Conservation (phyloP, 2,329 filamentous ascomycete genomes). For the Neurospora crassa region DNA sequence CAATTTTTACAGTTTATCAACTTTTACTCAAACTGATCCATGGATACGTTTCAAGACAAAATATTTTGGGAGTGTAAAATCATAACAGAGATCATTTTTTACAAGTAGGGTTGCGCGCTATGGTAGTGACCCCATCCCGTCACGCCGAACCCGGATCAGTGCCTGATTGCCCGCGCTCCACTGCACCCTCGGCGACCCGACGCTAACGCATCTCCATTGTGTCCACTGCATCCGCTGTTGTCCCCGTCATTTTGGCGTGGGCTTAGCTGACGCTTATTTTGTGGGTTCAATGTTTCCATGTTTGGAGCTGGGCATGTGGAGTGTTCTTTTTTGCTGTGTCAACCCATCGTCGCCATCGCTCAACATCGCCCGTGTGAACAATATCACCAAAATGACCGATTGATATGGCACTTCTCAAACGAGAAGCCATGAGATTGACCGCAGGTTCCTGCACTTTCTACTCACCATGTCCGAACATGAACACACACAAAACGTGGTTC, state of each 20-base stretch:
- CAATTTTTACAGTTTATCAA: no score
- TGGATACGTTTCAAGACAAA: no score
- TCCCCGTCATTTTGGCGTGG: not conserved
- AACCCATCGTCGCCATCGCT: not conserved
- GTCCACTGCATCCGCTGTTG: not conserved
- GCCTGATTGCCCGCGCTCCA: not conserved
- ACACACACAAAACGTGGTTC: no score
- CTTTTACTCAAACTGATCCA: no score
- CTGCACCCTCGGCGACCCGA: not conserved
- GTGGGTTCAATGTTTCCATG: not conserved
- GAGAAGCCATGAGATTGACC: no score
- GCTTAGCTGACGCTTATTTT: conserved; percentile 3
- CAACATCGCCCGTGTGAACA: not conserved
- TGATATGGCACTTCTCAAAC: not conserved
- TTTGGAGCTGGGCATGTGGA: not conserved
- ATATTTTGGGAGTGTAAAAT: no score
- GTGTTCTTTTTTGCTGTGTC: not conserved
- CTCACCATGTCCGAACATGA: no score
- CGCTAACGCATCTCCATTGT: not conserved
- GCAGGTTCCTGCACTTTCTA: no score
- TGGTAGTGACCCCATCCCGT: not conserved
- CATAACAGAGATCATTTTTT: no score
- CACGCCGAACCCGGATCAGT: not conserved
- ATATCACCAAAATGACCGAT: not conserved
- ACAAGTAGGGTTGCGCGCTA: no score